A percentile compares a stretch with the other conserved stretches of the same genome.
Evolutionary conservation across 257 asterid genomes (phyloP).

Genomic region (Mitragyna speciosa): DNA sequence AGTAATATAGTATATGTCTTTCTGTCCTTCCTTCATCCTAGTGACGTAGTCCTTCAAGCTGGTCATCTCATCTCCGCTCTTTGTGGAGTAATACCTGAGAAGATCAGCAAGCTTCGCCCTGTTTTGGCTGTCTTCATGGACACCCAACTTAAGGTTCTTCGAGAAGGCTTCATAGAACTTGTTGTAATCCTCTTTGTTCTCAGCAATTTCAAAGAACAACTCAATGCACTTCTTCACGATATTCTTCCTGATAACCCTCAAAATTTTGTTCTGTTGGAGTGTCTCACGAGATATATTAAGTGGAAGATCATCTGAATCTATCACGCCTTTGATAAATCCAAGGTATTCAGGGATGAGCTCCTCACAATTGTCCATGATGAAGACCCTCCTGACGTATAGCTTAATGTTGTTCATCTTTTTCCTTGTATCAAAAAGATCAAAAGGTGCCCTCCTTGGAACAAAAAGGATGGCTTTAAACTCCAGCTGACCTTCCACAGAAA

Average conservation of each 20-base stretch:
- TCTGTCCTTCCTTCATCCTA: slow-evolving; percentile 88
- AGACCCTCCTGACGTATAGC: slow-evolving; percentile 34
- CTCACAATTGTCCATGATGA: slow-evolving; percentile 38
- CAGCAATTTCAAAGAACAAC: slow-evolving; percentile 75
- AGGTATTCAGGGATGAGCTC: slow-evolving; percentile 69
- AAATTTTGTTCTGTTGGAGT: slow-evolving; percentile 77
- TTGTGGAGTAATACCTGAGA: slow-evolving; percentile 66
- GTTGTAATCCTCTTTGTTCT: slow-evolving; percentile 73
- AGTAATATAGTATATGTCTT: slow-evolving; percentile 70
- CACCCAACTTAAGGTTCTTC: slow-evolving; percentile 74
- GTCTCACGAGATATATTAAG: slow-evolving; percentile 78
- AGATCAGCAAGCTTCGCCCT: slow-evolving; percentile 67
- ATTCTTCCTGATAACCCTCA: slow-evolving; percentile 73
- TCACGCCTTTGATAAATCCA: slow-evolving; percentile 72
- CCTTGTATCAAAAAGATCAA: slow-evolving; percentile 29
- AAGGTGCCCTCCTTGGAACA: slow-evolving; percentile 34
- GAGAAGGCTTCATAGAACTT: slow-evolving; percentile 78
- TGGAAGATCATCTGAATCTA: slow-evolving; percentile 77
- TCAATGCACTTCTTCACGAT: slow-evolving; percentile 85
- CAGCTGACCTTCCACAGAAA: slow-evolving; percentile 37
- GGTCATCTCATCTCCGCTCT: slow-evolving; percentile 80
- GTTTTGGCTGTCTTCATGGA: slow-evolving; percentile 81
- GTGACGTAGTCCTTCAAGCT: slow-evolving; percentile 80
- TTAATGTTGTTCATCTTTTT: slow-evolving; percentile 31
- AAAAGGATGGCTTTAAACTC: slow-evolving; percentile 33